Conservation (phyloP, 1,139 yeast genomes). For the Meyerozyma athensensis region DNA sequence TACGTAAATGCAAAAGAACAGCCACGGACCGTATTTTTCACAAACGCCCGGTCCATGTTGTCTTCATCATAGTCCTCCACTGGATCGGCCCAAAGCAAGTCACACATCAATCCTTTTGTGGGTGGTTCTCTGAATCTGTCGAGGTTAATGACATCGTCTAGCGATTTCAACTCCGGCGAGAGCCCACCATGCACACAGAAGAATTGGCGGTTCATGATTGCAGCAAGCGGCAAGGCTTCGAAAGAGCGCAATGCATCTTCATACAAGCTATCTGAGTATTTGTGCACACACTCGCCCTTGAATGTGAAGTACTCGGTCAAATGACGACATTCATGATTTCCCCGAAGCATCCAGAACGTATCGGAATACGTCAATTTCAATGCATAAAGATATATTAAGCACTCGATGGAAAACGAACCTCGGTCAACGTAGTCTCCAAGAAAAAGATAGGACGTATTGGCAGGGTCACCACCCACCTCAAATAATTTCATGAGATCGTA, state of each 20-base stretch:
- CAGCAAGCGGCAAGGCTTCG: slow-evolving; percentile 87
- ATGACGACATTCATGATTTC: slow-evolving; percentile 95
- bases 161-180: slow-evolving; percentile 72
- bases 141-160: slow-evolving; percentile 65
- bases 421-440: slow-evolving; percentile 96
- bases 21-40: slow-evolving; percentile 76
- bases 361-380: slow-evolving; percentile 75
- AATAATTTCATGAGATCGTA: slow-evolving; percentile 86
- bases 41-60: slow-evolving; percentile 47
- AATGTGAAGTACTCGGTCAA: slow-evolving; percentile 92
- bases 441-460: slow-evolving; percentile 69
- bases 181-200: slow-evolving; percentile 98
- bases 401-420: slow-evolving; percentile 89
- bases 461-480: slow-evolving; percentile 93
- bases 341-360: slow-evolving; percentile 80
- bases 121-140: slow-evolving; percentile 93
- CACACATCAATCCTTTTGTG: slow-evolving; percentile 91
- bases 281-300: slow-evolving; percentile 85
- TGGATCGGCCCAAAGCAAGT: slow-evolving; percentile 95
- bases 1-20: slow-evolving; percentile 91
- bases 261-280: slow-evolving; percentile 65
- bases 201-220: slow-evolving; percentile 90
- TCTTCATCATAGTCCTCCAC: slow-evolving; percentile 81
- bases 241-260: slow-evolving; percentile 76
- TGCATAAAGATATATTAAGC: slow-evolving; percentile 74